Evolutionary conservation across 2,329 filamentous ascomycete species (phyloP), one percentile per base, ranked within the genome.

Genomic region (Neospermospora avenae): DNA sequence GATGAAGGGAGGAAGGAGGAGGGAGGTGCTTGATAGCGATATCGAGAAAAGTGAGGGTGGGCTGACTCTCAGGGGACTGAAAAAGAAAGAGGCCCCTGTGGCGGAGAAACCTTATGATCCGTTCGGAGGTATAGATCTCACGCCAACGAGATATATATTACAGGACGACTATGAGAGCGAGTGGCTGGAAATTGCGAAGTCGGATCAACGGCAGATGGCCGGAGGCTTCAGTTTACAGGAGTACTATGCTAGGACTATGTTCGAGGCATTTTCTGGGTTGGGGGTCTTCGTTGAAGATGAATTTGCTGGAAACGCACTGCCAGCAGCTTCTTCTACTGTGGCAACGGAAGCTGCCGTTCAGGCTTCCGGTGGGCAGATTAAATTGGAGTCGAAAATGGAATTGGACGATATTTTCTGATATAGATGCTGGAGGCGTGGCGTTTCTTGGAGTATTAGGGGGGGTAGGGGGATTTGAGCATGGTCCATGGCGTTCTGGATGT

Each of bases 211-310:
- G 46, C 85, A 89, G 70, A 77, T 83, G 55, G 90, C 90, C 16
- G 93, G 92, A 34, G 96, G 95, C 0, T 98, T 96, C 75, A 87
- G 88, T 69, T 78, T 93, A 45, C 79, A 83, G 35, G 92, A 96
- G 72, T 98, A 95, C 71, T 90, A 91, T 69, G 81, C 86, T 7
- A 81, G 93, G 24, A 87, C 90, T 24, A 77, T 99, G 72, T 89
- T 91, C 62, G 93, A 97, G 72, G 92, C 93, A 0, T 98, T 97
- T 75, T 86, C 90, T 0, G 95, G 96, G 0, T 74, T 99, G 62
- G 91, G 90, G 0, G 90, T 96, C 44, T 96, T 96, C 68, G 80
- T 99, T 44, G 88, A 84, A 37, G 91, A 97, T 48, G 93, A 77
- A 51, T 73, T 77, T 20, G 74, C 73, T 1, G 10, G 66, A 72